These are phyloP conservation scores for Teratosphaeriaceae sp. DNA, from an alignment of 2,329 filamentous ascomycete species.

Conservation along the genomic window DNA sequence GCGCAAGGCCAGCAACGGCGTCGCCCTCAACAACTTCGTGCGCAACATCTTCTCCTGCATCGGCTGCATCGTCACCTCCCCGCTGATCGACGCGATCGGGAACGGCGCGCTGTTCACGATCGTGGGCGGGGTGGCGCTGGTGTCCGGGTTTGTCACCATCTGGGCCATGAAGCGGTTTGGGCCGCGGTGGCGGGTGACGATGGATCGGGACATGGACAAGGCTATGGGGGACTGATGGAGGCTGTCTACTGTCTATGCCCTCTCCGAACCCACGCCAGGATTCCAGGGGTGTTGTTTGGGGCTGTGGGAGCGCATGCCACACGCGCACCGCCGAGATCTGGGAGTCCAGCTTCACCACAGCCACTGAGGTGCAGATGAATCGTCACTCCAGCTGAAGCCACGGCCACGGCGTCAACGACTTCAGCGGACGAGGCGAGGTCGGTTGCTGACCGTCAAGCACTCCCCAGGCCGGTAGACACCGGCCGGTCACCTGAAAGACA, in stretches of 20 bases:
- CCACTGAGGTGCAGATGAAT: too few relatives aligned
- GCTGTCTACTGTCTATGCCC: conserved; percentile 27
- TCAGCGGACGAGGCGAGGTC: too few relatives aligned
- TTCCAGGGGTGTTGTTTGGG: too few relatives aligned
- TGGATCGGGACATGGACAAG: conserved; percentile 25
- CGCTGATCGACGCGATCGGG: conserved; percentile 63
- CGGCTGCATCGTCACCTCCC: conserved; percentile 62
- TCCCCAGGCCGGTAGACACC: too few relatives aligned
- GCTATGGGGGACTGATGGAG: conserved; percentile 16
- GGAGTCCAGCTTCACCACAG: too few relatives aligned
- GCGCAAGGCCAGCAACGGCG: conserved; percentile 60
- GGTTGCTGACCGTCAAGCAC: too few relatives aligned
- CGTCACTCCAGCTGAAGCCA: too few relatives aligned
- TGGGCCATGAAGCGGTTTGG: conserved; percentile 30
- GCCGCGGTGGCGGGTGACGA: conserved; percentile 24
- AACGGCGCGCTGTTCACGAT: conserved; percentile 71
- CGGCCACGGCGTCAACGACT: too few relatives aligned
- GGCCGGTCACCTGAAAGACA: too few relatives aligned
- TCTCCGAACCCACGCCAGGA: too few relatives aligned
- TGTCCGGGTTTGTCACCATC: conserved; percentile 22
- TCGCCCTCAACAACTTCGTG: conserved; percentile 76
- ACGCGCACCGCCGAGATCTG: too few relatives aligned
- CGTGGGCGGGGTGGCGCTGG: conserved; percentile 23
- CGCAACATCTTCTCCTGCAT: conserved; percentile 72
- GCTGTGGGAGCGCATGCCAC: too few relatives aligned